Evolutionary conservation across 1,284 basidiomycete species (phyloP).

Genomic region (Heliocybe sulcata): DNA sequence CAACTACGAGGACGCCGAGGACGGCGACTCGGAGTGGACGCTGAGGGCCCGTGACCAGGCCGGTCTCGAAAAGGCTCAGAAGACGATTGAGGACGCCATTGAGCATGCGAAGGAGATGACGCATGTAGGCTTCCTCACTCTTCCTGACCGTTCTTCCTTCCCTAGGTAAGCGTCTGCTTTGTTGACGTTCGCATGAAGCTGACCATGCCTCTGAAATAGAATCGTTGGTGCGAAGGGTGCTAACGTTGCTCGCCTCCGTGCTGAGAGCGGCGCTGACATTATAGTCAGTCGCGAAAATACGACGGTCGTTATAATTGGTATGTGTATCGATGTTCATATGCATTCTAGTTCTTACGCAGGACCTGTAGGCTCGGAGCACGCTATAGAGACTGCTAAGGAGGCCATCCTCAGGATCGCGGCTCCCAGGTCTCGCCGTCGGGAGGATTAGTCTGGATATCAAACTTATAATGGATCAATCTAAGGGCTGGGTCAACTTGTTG

Average conservation of each 20-base stretch:
- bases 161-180: constrained; percentile 25
- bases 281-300: constrained; percentile 81
- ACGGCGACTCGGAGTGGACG: constrained; percentile 79
- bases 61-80: constrained; percentile 67
- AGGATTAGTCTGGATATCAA: constrained; percentile 6
- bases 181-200: not conserved
- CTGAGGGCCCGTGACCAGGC: constrained; percentile 75
- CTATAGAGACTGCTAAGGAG: constrained; percentile 72
- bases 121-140: constrained; percentile 71
- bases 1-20: constrained; percentile 74
- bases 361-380: constrained; percentile 52
- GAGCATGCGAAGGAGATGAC: constrained; percentile 69
- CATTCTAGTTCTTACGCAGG: constrained; percentile 5
- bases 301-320: constrained; percentile 80
- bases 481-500: not conserved
- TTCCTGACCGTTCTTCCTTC: constrained; percentile 70
- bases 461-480: not conserved
- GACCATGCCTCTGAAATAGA: constrained; percentile 23
- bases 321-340: constrained; percentile 19
- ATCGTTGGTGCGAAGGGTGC: constrained; percentile 86
- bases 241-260: constrained; percentile 80
- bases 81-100: constrained; percentile 62
- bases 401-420: constrained; percentile 69
- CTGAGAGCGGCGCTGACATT: constrained; percentile 86
- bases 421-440: constrained; percentile 33